Evolutionary conservation across 306 rosid species (phyloP).

Genomic region (Mimosa bimucronata): DNA sequence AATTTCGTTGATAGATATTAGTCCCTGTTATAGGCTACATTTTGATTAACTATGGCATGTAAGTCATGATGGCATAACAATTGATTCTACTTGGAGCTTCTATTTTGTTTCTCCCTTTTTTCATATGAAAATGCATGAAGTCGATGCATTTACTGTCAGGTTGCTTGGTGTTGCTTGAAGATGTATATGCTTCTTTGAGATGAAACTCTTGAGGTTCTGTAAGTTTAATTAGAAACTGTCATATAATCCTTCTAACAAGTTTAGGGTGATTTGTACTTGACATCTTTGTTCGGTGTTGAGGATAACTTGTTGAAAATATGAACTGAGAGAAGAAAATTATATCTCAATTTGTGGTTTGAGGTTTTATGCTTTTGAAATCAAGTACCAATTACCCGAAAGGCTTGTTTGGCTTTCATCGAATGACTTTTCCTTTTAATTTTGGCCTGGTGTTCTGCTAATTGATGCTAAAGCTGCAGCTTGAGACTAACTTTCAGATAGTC

Average conservation of each 20-base stretch:
- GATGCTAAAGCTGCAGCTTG: slow-evolving; percentile 12
- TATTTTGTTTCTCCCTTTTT: not conserved
- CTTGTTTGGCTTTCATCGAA: slow-evolving; percentile 19
- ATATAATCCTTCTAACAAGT: not conserved
- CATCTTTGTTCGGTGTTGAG: not conserved
- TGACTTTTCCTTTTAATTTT: slow-evolving; percentile 30
- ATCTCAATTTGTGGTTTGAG: slow-evolving; percentile 23
- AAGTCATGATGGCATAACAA: slow-evolving; percentile 9
- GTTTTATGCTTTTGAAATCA: slow-evolving; percentile 4
- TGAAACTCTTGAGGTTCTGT: slow-evolving; percentile 13
- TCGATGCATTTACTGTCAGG: slow-evolving; percentile 12
- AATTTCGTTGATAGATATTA: not conserved
- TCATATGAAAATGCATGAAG: slow-evolving; percentile 15
- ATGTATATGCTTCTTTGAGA: slow-evolving; percentile 25
- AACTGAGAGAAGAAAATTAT: slow-evolving; percentile 14
- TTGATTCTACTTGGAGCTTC: not conserved
- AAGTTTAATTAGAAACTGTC: slow-evolving; percentile 20
- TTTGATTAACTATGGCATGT: slow-evolving; percentile 17
- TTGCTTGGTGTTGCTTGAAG: slow-evolving; percentile 28
- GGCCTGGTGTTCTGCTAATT: slow-evolving; percentile 22
- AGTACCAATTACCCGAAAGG: not conserved
- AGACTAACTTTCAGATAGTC: slow-evolving; percentile 2
- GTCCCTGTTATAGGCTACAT: not conserved
- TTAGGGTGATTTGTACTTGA: not conserved
- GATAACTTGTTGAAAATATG: not conserved